Conservation (phyloP, 1,139 yeast genomes). For the Suhomyces wounanorum region DNA sequence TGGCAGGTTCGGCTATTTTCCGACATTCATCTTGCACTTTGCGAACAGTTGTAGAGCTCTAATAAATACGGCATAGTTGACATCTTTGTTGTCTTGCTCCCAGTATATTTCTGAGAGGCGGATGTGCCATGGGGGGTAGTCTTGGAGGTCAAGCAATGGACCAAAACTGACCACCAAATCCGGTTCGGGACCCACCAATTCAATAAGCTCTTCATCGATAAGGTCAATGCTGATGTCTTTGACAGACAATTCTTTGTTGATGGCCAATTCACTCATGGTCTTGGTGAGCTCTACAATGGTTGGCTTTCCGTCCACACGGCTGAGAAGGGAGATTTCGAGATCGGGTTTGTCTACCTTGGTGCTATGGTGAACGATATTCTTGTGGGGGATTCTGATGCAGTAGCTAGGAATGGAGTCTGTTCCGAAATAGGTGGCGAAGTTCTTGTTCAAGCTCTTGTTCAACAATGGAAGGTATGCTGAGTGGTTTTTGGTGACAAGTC, state of each 20-base stretch:
- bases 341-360: slow-evolving; percentile 43
- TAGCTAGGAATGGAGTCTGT: slow-evolving; percentile 64
- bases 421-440: slow-evolving; percentile 75
- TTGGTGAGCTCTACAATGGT: slow-evolving; percentile 86
- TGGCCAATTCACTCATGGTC: slow-evolving; percentile 79
- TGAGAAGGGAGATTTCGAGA: slow-evolving; percentile 65
- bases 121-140: slow-evolving; percentile 98
- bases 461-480: slow-evolving; percentile 49
- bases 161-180: slow-evolving; percentile 83
- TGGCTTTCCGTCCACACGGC: slow-evolving; percentile 83
- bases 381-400: slow-evolving; percentile 62
- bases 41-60: slow-evolving; percentile 82
- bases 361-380: slow-evolving; percentile 51
- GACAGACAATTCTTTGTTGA: slow-evolving; percentile 59
- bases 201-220: slow-evolving; percentile 73
- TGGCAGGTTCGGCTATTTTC: slow-evolving; percentile 50
- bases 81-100: slow-evolving; percentile 82
- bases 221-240: slow-evolving; percentile 72
- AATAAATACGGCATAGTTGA: slow-evolving; percentile 80
- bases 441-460: slow-evolving; percentile 58
- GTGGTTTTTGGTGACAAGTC: slow-evolving; percentile 53
- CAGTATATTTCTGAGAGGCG: slow-evolving; percentile 87
- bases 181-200: slow-evolving; percentile 86
- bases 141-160: slow-evolving; percentile 85
- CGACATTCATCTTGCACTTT: slow-evolving; percentile 82